phyloP scores from a whole-genome alignment of 2,329 filamentous ascomycete genomes.

The Aspergillus aculeatus region DNA sequence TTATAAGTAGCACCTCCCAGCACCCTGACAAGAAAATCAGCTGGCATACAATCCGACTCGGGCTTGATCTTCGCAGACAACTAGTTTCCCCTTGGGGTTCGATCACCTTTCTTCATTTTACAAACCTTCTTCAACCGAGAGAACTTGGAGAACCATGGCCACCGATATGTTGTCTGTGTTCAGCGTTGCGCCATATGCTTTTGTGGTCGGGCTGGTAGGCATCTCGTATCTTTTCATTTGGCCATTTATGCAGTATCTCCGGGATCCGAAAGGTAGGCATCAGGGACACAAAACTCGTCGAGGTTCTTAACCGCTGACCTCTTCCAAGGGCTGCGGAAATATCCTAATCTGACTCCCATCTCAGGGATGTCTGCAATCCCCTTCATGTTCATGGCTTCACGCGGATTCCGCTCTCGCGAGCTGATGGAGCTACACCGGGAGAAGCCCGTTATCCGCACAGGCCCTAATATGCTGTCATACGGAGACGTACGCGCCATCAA shows the following conservation, averaged over 20 bases:
- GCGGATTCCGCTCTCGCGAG: constrained; percentile 45
- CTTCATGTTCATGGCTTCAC: constrained; percentile 48
- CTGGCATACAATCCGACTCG: not conserved
- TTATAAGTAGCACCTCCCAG: not conserved
- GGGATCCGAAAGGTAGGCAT: constrained; percentile 28
- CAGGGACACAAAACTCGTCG: not conserved
- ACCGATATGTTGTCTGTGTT: constrained; percentile 22
- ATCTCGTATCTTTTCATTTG: constrained; percentile 27
- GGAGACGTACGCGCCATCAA: constrained; percentile 47
- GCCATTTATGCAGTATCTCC: constrained; percentile 28
- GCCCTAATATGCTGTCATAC: constrained; percentile 49
- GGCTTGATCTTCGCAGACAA: not conserved
- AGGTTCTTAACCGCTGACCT: not conserved
- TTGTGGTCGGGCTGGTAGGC: constrained; percentile 19
- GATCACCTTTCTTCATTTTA: not conserved
- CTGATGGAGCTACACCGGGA: constrained; percentile 49
- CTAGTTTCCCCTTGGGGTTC: not conserved
- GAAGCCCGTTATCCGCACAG: constrained; percentile 47
- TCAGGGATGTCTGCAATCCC: constrained; percentile 49
- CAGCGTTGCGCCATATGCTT: constrained; percentile 25
- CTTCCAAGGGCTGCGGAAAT: constrained; percentile 46
- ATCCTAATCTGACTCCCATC: constrained; percentile 45
- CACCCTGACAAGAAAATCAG: not conserved
- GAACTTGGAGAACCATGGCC: not conserved
- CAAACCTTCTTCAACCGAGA: not conserved